These are phyloP conservation scores for Leccinum subtestaceum DNA, from an alignment of 768 basidiomycete genomes.

Conservation along the genomic window DNA sequence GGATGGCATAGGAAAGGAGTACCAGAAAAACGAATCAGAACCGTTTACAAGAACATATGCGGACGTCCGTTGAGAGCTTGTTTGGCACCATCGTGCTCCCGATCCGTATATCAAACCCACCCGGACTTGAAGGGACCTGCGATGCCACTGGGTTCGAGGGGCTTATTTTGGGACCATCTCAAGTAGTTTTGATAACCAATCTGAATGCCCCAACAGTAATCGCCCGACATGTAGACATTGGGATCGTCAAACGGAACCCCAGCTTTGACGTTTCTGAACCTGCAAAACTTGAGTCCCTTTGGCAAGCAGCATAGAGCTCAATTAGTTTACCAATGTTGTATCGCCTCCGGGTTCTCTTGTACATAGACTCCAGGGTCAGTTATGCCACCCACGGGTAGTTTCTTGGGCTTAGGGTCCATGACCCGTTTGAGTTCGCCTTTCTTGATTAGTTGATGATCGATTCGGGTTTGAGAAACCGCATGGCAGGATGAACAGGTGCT, in stretches of 20 bases:
- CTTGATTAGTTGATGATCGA: too few species aligned
- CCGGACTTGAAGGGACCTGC: not conserved
- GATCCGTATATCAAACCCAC: not conserved
- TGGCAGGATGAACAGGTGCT: not conserved
- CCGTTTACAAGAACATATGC: not conserved
- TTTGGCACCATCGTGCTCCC: not conserved
- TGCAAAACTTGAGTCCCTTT: not conserved
- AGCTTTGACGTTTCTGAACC: not conserved
- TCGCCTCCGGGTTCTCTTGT: not conserved
- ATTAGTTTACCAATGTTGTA: not conserved
- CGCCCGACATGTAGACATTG: not conserved
- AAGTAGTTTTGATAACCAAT: not conserved
- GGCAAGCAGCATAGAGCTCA: not conserved
- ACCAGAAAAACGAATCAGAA: not conserved
- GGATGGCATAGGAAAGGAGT: too few species aligned
- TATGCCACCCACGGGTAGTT: not conserved
- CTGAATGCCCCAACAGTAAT: not conserved
- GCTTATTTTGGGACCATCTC: not conserved
- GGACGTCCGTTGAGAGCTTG: not conserved
- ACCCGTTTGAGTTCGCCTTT: not conserved
- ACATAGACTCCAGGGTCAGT: not conserved
- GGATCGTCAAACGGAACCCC: not conserved
- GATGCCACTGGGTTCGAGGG: not conserved
- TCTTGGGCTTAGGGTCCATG: not conserved
- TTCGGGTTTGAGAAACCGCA: not conserved